Evolutionary conservation across 768 basidiomycete species (phyloP), one percentile per base, ranked within the genome.

Genomic region (Tephrocybe rancida): DNA sequence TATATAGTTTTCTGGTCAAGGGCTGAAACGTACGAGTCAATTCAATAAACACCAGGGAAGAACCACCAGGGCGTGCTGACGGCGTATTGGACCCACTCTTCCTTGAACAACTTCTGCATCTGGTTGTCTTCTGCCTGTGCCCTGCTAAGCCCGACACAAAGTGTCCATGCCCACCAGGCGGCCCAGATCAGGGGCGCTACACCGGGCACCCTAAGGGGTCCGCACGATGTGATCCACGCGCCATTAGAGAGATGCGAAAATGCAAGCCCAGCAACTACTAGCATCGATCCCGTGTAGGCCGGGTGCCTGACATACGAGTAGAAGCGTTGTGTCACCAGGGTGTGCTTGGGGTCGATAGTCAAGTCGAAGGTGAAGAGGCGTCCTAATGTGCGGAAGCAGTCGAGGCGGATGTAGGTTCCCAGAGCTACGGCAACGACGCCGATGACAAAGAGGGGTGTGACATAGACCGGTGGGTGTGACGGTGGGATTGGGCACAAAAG

Each of bases 241-340:
- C 76, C 76, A 0, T 62, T 30, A 14, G 74, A 72, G 27, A 79
- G 54, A 35, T 77, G 75, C 3, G 76, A 74, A 34, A 76, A 56
- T 0, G 71, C 64, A 18, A 79, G 54, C 0, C 78, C 78, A 4
- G 64, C 64, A 37, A 79, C 66, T 35, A 79, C 64, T 32, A 79
- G 64, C 52, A 80, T 65, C n/a, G 75, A 73, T 1, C 79, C 79
- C 0, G 75, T 73, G 55, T 80, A 80, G 0, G 77, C 67, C 14
- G 79, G 79, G 61, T 81, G 79, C 9, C 79, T 76, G 44, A 80
- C 80, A 30, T 72, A 73, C 13, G 62, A 22, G 61, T 81, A 81
- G 52, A 70, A 73, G 3, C 78, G 72, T 14, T 66, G 64, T 5
- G 77, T 79, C 29, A 81, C 65, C 29, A 81, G 64, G 48, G 58